Evolutionary conservation across 345 rosid genomes (phyloP).

Genomic region (Lagerstroemia speciosa): DNA sequence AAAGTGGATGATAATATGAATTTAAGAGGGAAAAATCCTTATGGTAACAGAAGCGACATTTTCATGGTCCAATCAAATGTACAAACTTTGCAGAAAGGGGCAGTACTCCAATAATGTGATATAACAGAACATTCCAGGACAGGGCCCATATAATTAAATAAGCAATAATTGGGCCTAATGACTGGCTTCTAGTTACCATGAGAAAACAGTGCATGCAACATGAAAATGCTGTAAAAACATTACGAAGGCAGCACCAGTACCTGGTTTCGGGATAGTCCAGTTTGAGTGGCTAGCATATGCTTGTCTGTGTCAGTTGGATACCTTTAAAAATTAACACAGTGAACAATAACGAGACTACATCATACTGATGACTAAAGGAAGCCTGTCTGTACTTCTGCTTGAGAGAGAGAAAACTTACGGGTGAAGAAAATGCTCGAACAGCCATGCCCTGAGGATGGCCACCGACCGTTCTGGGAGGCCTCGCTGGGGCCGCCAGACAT

Average conservation of each 20-base stretch:
- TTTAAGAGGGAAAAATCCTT: too few relatives aligned
- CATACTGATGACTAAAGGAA: not conserved
- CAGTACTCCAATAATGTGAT: not conserved
- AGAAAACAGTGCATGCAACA: not conserved
- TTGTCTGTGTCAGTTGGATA: constrained; percentile 11
- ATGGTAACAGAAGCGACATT: not conserved
- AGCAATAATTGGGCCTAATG: not conserved
- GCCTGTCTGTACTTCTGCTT: too few relatives aligned
- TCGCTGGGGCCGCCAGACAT: constrained; percentile 58
- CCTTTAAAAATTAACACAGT: not conserved
- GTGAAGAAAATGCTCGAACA: constrained; percentile 70
- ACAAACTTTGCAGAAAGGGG: not conserved
- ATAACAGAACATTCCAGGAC: not conserved
- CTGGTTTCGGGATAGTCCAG: constrained; percentile 12
- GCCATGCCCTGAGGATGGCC: constrained; percentile 53
- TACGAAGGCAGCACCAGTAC: not conserved
- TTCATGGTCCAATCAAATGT: not conserved
- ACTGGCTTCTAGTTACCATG: not conserved
- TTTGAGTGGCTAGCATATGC: constrained; percentile 8
- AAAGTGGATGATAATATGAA: too few relatives aligned
- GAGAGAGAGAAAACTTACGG: constrained; percentile 33
- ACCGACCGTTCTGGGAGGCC: constrained; percentile 61
- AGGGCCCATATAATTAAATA: not conserved
- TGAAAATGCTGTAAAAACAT: not conserved
- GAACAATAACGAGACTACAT: not conserved